Conservation (phyloP, 805 yeast genomes). For the Pichia cabralensis region DNA sequence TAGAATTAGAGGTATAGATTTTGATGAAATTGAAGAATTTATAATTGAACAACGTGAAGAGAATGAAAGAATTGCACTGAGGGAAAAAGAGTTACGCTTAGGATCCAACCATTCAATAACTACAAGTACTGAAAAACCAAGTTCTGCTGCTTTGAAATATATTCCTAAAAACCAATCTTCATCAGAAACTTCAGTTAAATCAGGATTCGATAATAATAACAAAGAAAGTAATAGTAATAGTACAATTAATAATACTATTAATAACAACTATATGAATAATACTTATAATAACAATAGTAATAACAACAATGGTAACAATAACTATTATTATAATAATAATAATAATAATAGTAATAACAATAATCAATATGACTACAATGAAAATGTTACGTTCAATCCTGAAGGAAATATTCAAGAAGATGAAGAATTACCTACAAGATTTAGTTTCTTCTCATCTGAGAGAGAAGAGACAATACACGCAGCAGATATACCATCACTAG, state of each 20-base stretch:
- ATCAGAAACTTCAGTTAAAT: slow-evolving; percentile 5
- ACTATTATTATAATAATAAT: background rate
- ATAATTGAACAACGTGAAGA: slow-evolving; percentile 51
- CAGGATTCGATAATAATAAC: slow-evolving; percentile 7
- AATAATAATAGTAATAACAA: background rate
- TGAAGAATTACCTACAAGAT: slow-evolving; percentile 51
- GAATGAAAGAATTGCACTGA: slow-evolving; percentile 26
- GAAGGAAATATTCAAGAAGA: slow-evolving; percentile 9
- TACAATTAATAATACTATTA: background rate
- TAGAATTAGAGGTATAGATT: slow-evolving; percentile 69
- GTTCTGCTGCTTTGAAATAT: slow-evolving; percentile 50
- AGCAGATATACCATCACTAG: slow-evolving; percentile 71
- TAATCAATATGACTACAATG: background rate
- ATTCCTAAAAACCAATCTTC: slow-evolving; percentile 33
- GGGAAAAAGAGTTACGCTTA: slow-evolving; percentile 24
- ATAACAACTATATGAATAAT: background rate
- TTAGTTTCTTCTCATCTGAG: slow-evolving; percentile 73
- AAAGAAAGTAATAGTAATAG: background rate
- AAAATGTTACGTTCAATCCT: slow-evolving; percentile 11
- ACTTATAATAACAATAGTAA: no score
- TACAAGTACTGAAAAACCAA: slow-evolving; percentile 29
- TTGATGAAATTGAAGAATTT: slow-evolving; percentile 81
- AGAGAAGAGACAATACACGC: slow-evolving; percentile 85
- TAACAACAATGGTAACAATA: slow-evolving; percentile 1
- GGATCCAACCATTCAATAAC: slow-evolving; percentile 17